Evolutionary conservation across 2,329 filamentous ascomycete genomes (phyloP).

Genomic region (Dactylellina drechsleri): DNA sequence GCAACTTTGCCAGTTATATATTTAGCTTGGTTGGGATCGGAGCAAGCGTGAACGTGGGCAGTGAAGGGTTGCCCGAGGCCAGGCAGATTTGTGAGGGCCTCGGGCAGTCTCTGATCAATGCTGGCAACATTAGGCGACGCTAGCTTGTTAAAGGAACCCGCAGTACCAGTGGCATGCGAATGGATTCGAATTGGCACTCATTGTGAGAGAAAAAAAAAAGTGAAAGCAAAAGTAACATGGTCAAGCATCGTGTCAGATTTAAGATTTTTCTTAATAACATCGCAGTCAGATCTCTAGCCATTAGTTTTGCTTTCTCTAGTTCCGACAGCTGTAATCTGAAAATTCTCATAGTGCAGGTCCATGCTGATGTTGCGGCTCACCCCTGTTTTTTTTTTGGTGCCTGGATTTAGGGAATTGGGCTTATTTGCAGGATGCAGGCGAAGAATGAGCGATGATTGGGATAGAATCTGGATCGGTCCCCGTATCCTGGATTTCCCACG

Average conservation of each 20-base stretch:
- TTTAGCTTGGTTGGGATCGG: slow-evolving; percentile 34
- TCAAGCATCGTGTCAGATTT: slow-evolving; percentile 51
- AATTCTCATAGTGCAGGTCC: slow-evolving; percentile 19
- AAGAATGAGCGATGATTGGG: slow-evolving; percentile 29
- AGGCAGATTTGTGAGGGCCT: slow-evolving; percentile 46
- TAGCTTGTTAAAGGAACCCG: slow-evolving; percentile 27
- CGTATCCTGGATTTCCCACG: slow-evolving; percentile 36
- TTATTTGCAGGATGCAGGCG: slow-evolving; percentile 48
- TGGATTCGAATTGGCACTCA: slow-evolving; percentile 12
- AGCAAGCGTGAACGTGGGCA: slow-evolving; percentile 29
- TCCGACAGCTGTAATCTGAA: slow-evolving; percentile 26
- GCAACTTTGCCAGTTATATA: slow-evolving; percentile 10
- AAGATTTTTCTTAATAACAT: slow-evolving; percentile 36
- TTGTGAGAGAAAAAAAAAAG: not conserved
- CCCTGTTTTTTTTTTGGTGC: slow-evolving; percentile 39
- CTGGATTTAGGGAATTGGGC: slow-evolving; percentile 39
- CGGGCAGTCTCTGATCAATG: slow-evolving; percentile 19
- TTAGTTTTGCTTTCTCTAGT: slow-evolving; percentile 16
- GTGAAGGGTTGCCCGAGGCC: slow-evolving; percentile 40
- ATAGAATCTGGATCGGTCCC: slow-evolving; percentile 43
- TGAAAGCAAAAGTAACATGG: slow-evolving; percentile 39
- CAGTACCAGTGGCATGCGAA: slow-evolving; percentile 23
- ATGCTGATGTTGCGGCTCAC: slow-evolving; percentile 24
- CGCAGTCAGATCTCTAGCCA: slow-evolving; percentile 8
- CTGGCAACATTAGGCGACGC: slow-evolving; percentile 53